A percentile compares a stretch with the other conserved stretches of the same genome.
Evolutionary conservation across 352 stramenopile species (phyloP).

Genomic region (Phytophthora quininea): DNA sequence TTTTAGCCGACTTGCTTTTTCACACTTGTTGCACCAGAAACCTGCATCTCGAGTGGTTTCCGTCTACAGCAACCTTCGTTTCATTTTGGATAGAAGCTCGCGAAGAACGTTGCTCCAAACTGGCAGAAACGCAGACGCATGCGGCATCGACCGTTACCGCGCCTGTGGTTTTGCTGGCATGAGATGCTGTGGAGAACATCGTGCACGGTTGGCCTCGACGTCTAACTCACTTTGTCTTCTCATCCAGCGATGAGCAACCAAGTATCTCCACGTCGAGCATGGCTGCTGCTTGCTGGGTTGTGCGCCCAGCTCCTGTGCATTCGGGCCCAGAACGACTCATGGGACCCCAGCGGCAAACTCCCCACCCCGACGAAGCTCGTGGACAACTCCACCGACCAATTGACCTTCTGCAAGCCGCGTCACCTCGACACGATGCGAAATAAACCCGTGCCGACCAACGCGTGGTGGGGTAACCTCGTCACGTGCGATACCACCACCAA

Average conservation of each 20-base stretch:
- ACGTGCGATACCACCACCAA: slow-evolving; percentile 60
- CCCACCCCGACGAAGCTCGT: slow-evolving; percentile 40
- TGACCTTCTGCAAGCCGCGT: slow-evolving; percentile 54
- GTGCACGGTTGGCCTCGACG: too few species aligned
- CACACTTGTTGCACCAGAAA: too few species aligned
- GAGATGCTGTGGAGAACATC: too few species aligned
- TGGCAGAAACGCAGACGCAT: too few species aligned
- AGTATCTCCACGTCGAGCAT: slow-evolving; percentile 10
- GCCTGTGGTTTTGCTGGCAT: not conserved
- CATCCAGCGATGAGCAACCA: slow-evolving; percentile 29
- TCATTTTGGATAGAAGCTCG: too few species aligned
- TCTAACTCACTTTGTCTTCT: slow-evolving; percentile 23
- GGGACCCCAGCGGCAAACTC: slow-evolving; percentile 48
- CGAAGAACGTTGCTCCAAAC: not conserved
- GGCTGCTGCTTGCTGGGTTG: slow-evolving; percentile 25
- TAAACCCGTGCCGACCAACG: slow-evolving; percentile 73
- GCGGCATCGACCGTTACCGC: too few species aligned
- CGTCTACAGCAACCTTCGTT: too few species aligned
- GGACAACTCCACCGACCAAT: slow-evolving; percentile 41
- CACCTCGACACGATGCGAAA: slow-evolving; percentile 55
- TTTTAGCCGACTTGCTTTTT: too few species aligned
- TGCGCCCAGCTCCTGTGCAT: slow-evolving; percentile 26
- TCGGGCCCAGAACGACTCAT: slow-evolving; percentile 44
- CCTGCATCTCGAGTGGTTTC: too few species aligned
- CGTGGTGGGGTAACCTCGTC: slow-evolving; percentile 86